Percentiles rank a stretch among this genome's conserved stretches.
Evolutionary conservation across 495 filamentous ascomycete genomes (phyloP).

Genomic region (Penicillium fimorum): DNA sequence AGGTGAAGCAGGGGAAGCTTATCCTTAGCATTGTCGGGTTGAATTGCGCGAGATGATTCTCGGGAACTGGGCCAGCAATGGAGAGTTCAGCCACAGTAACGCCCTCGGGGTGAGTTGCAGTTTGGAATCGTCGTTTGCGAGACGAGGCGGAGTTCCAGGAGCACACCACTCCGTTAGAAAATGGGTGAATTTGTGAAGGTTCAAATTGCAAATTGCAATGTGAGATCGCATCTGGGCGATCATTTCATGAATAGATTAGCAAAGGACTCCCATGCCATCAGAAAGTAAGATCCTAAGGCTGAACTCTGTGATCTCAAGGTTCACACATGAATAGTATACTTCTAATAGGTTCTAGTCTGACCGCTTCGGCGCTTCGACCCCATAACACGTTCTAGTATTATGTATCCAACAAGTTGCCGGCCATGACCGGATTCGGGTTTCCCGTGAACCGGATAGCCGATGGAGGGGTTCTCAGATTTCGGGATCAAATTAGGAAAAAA

Average conservation of each 20-base stretch:
- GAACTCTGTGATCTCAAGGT: slow-evolving; percentile 19
- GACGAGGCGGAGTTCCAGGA: not conserved
- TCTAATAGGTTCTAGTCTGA: slow-evolving; percentile 14
- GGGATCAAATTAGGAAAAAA: not conserved
- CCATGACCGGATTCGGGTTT: not conserved
- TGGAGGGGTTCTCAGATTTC: not conserved
- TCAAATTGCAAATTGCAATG: not conserved
- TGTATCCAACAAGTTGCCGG: not conserved
- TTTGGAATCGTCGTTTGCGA: slow-evolving; percentile 2
- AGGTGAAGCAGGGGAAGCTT: slow-evolving; percentile 7
- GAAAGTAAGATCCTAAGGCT: slow-evolving; percentile 24
- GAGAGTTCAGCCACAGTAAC: slow-evolving; percentile 28
- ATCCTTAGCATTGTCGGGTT: not conserved
- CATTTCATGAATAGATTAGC: not conserved
- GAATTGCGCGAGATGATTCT: slow-evolving; percentile 1
- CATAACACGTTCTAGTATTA: not conserved
- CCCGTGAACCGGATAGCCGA: not conserved
- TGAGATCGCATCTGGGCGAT: slow-evolving; percentile 1
- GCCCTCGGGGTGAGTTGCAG: slow-evolving; percentile 21
- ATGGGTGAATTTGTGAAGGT: not conserved
- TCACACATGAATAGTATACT: not conserved
- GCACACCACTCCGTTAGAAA: slow-evolving; percentile 1
- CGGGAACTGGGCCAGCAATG: slow-evolving; percentile 8
- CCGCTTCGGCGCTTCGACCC: slow-evolving; percentile 20
- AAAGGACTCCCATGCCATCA: slow-evolving; percentile 13